Evolutionary conservation across 495 filamentous ascomycete genomes (phyloP), one percentile per base, ranked within the genome.

Genomic region (Poronia punctata): DNA sequence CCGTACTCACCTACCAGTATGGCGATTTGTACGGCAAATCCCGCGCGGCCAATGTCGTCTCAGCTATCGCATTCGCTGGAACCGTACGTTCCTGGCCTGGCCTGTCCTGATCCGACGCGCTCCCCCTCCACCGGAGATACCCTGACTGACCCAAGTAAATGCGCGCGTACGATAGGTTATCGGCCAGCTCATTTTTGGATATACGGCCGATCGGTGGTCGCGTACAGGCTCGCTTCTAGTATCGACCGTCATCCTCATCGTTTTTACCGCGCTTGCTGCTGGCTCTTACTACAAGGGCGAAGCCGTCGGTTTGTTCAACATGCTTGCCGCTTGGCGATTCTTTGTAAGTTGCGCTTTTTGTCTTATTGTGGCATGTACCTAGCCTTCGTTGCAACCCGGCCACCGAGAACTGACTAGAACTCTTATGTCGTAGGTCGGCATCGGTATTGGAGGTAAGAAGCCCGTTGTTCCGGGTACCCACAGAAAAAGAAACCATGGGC

Each of bases 241-340:
- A 21, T 89, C 85, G 4, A 95, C 88, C 4, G 49, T 84, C 50
- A 81, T 96, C 48, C 67, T 96, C 5, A 81, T 94, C 45, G 43
- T 94, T 40, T 94, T 95, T 54, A 84, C 85, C 3, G 82, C 83
- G n/a, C 74, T 95, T 12, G 66, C 72, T 17, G 73, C 86, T 19
- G 88, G 79, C n/a, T 72, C 81, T 0, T 93, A 89, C 53, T 86
- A 82, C 12, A 62, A 68, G 9, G 67, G 76, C 31, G 83, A 79
- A 12, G 71, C 71, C 16, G 51, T 78, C 2, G 85, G 84, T 22
- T 71, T 93, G 63, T 82, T 93, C 48, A 78, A 84, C 26, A 87
- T 87, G 1, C 65, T 95, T n/a, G 79, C 83, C 0, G 86, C 86
- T 3, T 94, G 84, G 67, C 79, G 86, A 7, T 92, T 94, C 67